Base-by-base conservation (phyloP, 2,329 filamentous ascomycete genomes). In the Raffaelea ambrosiae region DNA sequence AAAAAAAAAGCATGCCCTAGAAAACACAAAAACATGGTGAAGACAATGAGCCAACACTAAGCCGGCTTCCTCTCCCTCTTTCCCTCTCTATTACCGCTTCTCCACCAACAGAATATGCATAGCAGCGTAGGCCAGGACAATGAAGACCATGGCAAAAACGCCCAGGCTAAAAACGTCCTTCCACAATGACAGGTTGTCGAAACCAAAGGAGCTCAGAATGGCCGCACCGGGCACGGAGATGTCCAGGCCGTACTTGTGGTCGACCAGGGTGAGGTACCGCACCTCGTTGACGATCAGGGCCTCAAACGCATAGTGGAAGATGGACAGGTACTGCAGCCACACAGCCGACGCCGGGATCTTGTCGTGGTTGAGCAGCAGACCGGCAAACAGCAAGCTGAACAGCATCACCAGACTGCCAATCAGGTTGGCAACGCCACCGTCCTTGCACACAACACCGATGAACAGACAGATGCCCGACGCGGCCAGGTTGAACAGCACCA, bases 301-400 rank as follows among this genome's bases (percentile, higher is more conserved):
- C 71, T 98, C 93, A 58, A 97, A 97, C 5, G 85, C 91, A 61
- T 95, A 98, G 63, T 98, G 93, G 76, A 98, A 98, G 53, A 98
- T 98, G 2, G 90, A 96, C 9, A 98, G 70, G 68, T 79, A 81
- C 71, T 98, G 93, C 45, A 98, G 68, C 93, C 93, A 98, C 53
- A 89, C 67, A 2, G 91, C 86, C 2, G 87, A 80, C 44, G 79
- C 74, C 1, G 93, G 93, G 46, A 96, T 96, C 26, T 88, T 89
- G 63, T 96, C 83, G 62, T 95, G 89, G 65, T 98, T 98, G 52
- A 98, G 79, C 49, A 98, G 74, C 50, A 98, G 81, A 49, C 93
- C 93, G 1, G 90, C 91, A 64, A 98, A 97, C 10, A 98, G 76
- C 52, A 98, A 70, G 62, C 87, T 95, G 73, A 98, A 98, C 9